Conservation (phyloP, 257 asterid genomes). For the Scutellaria baicalensis region DNA sequence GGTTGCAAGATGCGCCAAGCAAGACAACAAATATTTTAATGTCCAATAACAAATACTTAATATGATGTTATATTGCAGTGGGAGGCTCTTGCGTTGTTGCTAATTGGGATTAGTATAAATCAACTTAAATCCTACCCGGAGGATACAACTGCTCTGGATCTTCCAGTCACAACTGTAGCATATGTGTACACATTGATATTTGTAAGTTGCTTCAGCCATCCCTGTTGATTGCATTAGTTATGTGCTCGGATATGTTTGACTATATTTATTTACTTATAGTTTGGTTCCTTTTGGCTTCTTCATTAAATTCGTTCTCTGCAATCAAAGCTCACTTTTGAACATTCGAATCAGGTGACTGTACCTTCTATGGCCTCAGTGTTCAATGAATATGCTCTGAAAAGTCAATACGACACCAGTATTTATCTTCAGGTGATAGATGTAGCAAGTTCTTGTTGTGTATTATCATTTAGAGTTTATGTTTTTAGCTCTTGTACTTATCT, state of each 20-base stretch:
- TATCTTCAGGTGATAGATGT: slow-evolving; percentile 79
- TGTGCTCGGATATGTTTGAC: slow-evolving; percentile 1
- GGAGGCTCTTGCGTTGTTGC: slow-evolving; percentile 99
- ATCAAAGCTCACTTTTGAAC: slow-evolving; percentile 8
- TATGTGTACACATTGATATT: slow-evolving; percentile 79
- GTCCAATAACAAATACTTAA: background rate
- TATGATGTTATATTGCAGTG: slow-evolving; percentile 43
- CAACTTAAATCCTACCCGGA: slow-evolving; percentile 88
- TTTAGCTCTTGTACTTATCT: background rate
- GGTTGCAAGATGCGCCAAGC: slow-evolving; percentile 4
- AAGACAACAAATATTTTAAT: slow-evolving; percentile 5
- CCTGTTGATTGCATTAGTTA: slow-evolving; percentile 4
- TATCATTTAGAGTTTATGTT: background rate
- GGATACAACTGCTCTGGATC: slow-evolving; percentile 73
- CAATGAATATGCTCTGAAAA: slow-evolving; percentile 96
- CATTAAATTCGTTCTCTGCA: slow-evolving; percentile 3
- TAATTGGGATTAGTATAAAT: slow-evolving; percentile 89
- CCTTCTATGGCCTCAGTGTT: slow-evolving; percentile 98
- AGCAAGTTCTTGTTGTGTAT: background rate
- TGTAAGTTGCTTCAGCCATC: slow-evolving; percentile 55
- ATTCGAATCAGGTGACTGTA: slow-evolving; percentile 71
- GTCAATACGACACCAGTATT: slow-evolving; percentile 96
- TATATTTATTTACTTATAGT: background rate
- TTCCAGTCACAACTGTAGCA: slow-evolving; percentile 80
- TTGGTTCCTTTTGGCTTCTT: background rate